Conservation (phyloP, 139 green algal species). For the Dunaliella primolecta region DNA sequence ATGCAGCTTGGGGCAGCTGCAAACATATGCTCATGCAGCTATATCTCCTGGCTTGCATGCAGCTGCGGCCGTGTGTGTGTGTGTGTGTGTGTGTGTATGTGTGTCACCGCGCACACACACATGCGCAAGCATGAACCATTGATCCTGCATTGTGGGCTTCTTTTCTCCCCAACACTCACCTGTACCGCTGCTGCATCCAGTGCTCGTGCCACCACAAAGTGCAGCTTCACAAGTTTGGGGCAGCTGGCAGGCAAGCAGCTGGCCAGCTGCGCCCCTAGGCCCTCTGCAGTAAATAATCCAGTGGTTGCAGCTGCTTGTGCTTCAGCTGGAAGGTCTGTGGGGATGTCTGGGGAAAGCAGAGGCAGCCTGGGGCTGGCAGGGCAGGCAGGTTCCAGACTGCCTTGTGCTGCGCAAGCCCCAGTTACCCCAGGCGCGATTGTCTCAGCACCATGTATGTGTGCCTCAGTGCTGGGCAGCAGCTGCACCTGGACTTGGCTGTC, state of each 20-base stretch:
- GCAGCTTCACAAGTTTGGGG: conserved; percentile 7
- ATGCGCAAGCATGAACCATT: too few species aligned
- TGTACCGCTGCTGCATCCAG: not conserved
- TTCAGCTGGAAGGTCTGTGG: not conserved
- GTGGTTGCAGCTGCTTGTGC: not conserved
- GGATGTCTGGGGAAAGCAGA: not conserved
- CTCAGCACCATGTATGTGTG: too few species aligned
- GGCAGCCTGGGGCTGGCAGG: too few species aligned
- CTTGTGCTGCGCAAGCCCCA: not conserved
- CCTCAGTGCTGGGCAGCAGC: not conserved
- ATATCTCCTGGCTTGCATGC: too few species aligned
- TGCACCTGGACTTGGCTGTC: not conserved
- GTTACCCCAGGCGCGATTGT: not conserved
- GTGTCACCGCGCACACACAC: not conserved
- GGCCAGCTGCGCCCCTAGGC: conserved; percentile 2
- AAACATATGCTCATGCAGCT: too few species aligned
- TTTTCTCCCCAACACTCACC: too few species aligned
- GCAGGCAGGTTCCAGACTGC: too few species aligned
- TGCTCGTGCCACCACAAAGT: not conserved
- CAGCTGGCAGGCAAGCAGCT: not conserved
- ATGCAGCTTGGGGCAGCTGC: too few species aligned
- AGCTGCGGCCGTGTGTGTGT: not conserved
- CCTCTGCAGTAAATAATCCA: not conserved
- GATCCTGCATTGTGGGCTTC: too few species aligned
- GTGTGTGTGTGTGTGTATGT: not conserved